phyloP scores from a whole-genome alignment of 139 green algal genomes.

The Micractinium conductrix region DNA sequence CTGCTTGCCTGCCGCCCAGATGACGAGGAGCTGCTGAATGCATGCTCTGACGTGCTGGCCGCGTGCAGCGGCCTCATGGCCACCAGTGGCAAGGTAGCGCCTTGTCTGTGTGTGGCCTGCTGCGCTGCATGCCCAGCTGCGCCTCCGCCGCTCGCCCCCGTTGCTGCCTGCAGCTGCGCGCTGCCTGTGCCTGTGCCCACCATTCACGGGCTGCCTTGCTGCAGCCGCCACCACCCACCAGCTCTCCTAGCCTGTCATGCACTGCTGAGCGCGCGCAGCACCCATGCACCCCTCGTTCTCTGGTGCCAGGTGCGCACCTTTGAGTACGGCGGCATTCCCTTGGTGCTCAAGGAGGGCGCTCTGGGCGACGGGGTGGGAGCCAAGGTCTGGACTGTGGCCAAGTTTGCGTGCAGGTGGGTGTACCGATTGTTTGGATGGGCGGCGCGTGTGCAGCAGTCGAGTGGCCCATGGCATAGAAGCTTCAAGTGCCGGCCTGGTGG shows the following conservation, averaged over 20 bases:
- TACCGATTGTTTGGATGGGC: neutral
- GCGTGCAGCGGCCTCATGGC: slow-evolving; percentile 70
- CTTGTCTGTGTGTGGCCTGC: no score
- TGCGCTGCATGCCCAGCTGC: no score
- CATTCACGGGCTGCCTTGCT: no score
- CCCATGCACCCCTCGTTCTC: neutral
- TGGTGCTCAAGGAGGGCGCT: slow-evolving; percentile 69
- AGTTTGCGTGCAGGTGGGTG: slow-evolving; percentile 52
- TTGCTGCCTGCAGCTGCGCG: neutral
- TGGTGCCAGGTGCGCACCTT: slow-evolving; percentile 48
- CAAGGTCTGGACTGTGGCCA: slow-evolving; percentile 74
- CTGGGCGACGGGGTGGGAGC: slow-evolving; percentile 82
- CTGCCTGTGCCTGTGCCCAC: neutral
- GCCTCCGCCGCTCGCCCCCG: no score
- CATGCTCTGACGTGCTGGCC: slow-evolving; percentile 59
- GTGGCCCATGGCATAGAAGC: neutral
- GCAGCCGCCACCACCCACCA: neutral
- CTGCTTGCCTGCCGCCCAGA: slow-evolving; percentile 41
- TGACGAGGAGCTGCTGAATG: slow-evolving; percentile 66
- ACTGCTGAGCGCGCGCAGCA: no score
- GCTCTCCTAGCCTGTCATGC: neutral
- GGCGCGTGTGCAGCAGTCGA: neutral
- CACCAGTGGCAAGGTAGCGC: slow-evolving; percentile 58
- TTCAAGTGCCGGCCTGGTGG: no score
- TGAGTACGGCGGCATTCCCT: slow-evolving; percentile 48